phyloP scores from a whole-genome alignment of 306 rosid species.

The Benincasa hispida region DNA sequence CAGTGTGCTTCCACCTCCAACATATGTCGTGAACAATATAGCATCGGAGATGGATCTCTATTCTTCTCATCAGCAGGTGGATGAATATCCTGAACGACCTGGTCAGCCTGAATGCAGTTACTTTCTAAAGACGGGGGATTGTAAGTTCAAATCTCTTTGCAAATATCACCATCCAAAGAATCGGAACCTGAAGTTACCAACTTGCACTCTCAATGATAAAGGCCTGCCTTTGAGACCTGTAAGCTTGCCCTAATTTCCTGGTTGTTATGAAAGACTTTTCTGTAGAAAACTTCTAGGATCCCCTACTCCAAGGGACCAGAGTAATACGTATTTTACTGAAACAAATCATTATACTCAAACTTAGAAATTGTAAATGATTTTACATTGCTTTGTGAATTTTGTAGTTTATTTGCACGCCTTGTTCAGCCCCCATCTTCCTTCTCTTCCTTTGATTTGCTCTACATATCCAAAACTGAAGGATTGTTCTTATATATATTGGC shows the following conservation, averaged over 20 bases:
- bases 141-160: conserved; percentile 76
- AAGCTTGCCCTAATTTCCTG: conserved; percentile 21
- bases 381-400: neutral
- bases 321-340: neutral
- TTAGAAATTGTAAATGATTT: neutral
- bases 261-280: neutral
- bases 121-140: conserved; percentile 81
- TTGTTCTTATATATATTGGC: neutral
- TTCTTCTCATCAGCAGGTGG: conserved; percentile 37
- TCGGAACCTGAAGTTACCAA: conserved; percentile 28
- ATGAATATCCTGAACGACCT: conserved; percentile 77
- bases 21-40: conserved; percentile 42
- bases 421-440: neutral
- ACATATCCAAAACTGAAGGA: neutral
- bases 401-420: neutral
- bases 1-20: conserved; percentile 43
- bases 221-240: conserved; percentile 96
- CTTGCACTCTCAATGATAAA: conserved; percentile 59
- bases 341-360: neutral
- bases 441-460: neutral
- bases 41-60: conserved; percentile 40
- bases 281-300: neutral
- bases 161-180: conserved; percentile 87
- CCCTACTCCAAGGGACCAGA: neutral
- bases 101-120: conserved; percentile 86